These are phyloP conservation scores for Trichoderma citrinoviride DNA, from an alignment of 2,329 filamentous ascomycete species.

Conservation along the genomic window DNA sequence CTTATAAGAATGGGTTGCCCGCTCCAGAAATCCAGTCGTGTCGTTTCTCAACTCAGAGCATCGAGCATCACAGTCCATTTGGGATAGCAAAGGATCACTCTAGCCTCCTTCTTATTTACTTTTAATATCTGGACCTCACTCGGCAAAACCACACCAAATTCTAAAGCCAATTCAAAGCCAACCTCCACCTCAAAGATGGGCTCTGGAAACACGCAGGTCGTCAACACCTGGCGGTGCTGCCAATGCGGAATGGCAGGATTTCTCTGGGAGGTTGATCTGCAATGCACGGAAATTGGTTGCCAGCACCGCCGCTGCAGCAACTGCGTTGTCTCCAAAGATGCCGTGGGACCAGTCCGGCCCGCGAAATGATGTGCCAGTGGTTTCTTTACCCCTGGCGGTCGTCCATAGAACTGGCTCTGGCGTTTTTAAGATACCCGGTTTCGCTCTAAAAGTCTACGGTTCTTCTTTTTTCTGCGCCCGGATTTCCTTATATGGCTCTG, in stretches of 20 bases:
- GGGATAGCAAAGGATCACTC: too few species aligned
- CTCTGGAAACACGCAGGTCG: neutral
- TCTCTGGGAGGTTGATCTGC: fast-evolving
- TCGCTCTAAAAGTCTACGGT: too few species aligned
- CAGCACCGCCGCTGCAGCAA: neutral
- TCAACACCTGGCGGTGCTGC: neutral
- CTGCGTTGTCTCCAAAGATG: fast-evolving
- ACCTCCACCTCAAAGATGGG: neutral
- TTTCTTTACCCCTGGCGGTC: neutral
- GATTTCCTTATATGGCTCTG: too few species aligned
- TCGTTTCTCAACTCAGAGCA: too few species aligned
- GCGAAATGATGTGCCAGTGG: neutral
- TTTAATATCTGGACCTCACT: too few species aligned
- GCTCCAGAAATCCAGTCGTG: too few species aligned
- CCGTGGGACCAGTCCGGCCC: neutral
- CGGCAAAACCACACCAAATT: neutral
- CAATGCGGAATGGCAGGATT: neutral
- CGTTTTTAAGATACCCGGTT: too few species aligned
- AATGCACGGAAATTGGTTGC: neutral
- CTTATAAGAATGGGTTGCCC: too few species aligned
- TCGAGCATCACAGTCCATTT: too few species aligned
- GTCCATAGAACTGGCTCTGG: neutral
- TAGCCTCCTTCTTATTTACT: too few species aligned
- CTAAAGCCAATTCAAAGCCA: neutral
- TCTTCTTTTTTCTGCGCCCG: too few species aligned